These are phyloP conservation scores for Bipolaris bicolor DNA, from an alignment of 2,329 filamentous ascomycete species.

Conservation along the genomic window DNA sequence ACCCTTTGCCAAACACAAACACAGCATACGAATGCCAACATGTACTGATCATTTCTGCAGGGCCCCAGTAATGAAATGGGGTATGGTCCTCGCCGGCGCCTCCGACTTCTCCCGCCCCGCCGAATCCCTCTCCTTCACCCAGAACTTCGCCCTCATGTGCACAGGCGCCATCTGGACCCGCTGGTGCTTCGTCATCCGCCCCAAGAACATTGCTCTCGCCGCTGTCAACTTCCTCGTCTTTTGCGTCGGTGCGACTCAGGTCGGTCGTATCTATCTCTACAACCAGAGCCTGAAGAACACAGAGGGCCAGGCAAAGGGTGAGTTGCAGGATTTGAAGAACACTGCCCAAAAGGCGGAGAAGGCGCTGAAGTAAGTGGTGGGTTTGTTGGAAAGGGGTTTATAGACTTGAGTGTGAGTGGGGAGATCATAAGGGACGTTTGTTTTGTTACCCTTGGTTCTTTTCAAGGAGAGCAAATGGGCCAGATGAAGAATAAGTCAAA, in stretches of 20 bases:
- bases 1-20: background rate
- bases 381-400: background rate
- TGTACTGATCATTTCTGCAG: conserved; percentile 52
- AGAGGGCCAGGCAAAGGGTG: conserved; percentile 48
- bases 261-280: conserved; percentile 74
- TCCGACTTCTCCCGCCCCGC: conserved; percentile 90
- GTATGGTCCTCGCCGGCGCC: conserved; percentile 87
- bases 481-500: background rate
- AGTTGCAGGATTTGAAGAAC: conserved; percentile 43
- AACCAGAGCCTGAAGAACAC: conserved; percentile 64
- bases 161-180: conserved; percentile 97
- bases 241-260: conserved; percentile 82
- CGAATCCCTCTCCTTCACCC: conserved; percentile 89
- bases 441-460: background rate
- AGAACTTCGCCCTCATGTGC: conserved; percentile 87
- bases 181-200: conserved; percentile 97
- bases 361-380: conserved; percentile 5
- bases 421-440: background rate
- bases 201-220: conserved; percentile 88
- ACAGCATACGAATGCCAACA: background rate
- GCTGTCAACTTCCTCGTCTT: conserved; percentile 98
- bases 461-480: background rate
- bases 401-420: background rate
- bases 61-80: conserved; percentile 96
- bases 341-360: conserved; percentile 38